Base-by-base conservation (phyloP, 1,139 yeast genomes). In the Blastobotrys indianensis region DNA sequence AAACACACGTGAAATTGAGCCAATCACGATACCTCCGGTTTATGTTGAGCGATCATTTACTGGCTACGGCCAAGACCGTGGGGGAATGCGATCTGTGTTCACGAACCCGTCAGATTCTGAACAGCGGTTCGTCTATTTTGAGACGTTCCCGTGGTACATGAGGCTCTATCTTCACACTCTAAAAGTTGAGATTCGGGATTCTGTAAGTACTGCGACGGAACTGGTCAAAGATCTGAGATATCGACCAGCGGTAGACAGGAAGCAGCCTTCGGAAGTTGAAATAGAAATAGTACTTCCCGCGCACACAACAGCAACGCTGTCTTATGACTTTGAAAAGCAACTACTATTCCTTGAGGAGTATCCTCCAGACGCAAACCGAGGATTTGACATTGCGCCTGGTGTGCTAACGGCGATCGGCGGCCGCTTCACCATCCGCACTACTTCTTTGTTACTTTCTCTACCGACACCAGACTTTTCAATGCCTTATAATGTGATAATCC, bases 291-390 rank as follows among this genome's bases (percentile, higher is more conserved):
- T 58, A 0, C 62, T 90, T 2, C 97, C 96, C 0, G 75, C 94
- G 1, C 61, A 69, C 2, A 73, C 82, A 29, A 73, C 81, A 2
- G 66, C 86, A 35, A 74, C 84, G 1, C 59, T 92, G 47, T 77
- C 83, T 2, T 86, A 85, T 60, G 79, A 83, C 48, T 88, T 92
- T 62, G 97, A 92, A 62, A 92, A 90, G 64, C 80, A 95, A 0
- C 72, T 92, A 59, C 72, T 94, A 39, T 75, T 83, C 51, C 81
- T 86, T 54, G 85, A 92, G 8, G 98, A 94, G 63, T 94, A 94
- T 59, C 98, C 98, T 10, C 98, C 99, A 1, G 99, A 94, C 70
- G 98, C 99, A 1, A 94, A 94, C 63, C 97, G 92, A 57, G 99
- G 99, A 0, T 94, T 92, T 64, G 92, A 92, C 48, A 80, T 94